These are phyloP conservation scores for Calonectria hawksworthii DNA, from an alignment of 2,329 filamentous ascomycete species.

Conservation along the genomic window DNA sequence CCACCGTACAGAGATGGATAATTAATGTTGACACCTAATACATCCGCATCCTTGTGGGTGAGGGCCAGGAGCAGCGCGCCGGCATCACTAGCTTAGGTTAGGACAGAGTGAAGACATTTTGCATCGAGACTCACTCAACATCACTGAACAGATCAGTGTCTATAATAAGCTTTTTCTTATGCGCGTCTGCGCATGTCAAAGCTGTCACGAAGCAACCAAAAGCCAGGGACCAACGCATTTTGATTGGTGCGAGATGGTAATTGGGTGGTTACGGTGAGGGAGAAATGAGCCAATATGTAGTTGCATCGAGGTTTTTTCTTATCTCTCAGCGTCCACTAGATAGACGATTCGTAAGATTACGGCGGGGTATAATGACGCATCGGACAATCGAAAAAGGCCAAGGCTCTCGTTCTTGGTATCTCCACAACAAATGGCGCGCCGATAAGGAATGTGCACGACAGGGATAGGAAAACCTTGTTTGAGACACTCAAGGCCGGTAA, in stretches of 20 bases:
- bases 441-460: not conserved
- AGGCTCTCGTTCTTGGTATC: not conserved
- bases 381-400: not conserved
- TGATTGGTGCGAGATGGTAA: not conserved
- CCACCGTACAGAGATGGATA: not conserved
- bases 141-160: not conserved
- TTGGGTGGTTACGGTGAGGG: not conserved
- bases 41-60: not conserved
- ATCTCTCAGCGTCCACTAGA: not conserved
- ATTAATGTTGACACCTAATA: not conserved
- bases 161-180: not conserved
- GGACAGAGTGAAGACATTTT: not conserved
- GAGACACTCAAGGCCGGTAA: not conserved
- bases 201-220: not conserved
- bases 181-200: not conserved
- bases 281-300: not conserved
- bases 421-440: not conserved
- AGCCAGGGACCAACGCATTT: not conserved
- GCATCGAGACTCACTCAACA: not conserved
- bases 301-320: not conserved
- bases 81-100: not conserved
- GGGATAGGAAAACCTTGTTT: not conserved
- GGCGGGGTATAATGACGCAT: not conserved
- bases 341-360: not conserved
- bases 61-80: not conserved